Conservation (phyloP, 306 rosid species). For the Dryas octopetala region DNA sequence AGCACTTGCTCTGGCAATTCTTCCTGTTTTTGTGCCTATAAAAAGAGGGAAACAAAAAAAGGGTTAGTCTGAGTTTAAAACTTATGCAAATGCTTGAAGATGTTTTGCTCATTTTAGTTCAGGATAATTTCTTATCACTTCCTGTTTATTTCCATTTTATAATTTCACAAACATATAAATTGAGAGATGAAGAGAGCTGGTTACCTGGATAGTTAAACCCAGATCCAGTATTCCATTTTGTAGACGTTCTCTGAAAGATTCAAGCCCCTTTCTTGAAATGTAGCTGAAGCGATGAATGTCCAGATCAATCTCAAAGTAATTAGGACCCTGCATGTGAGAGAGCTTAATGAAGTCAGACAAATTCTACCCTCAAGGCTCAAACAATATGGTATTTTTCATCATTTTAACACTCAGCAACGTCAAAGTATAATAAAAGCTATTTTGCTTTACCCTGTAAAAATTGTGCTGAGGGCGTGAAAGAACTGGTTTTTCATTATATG, state of each 20-base stretch:
- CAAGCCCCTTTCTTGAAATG: constrained; percentile 92
- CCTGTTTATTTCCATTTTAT: background rate
- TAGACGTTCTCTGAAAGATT: constrained; percentile 74
- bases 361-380: background rate
- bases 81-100: no score
- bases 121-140: no score
- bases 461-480: constrained; percentile 95
- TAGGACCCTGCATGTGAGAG: constrained; percentile 59
- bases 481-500: constrained; percentile 88
- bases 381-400: background rate
- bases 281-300: constrained; percentile 97
- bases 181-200: background rate
- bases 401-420: background rate
- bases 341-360: constrained; percentile 13
- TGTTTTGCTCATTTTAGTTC: background rate
- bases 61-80: background rate
- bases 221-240: constrained; percentile 73
- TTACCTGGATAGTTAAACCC: constrained; percentile 89
- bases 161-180: no score
- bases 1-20: constrained; percentile 89
- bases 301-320: constrained; percentile 93
- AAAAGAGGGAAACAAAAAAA: background rate
- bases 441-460: constrained; percentile 59
- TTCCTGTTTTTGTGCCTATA: constrained; percentile 87
- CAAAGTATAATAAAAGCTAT: background rate